phyloP scores from a whole-genome alignment of 2,329 filamentous ascomycete species.

The Dothidotthia symphoricarpi region DNA sequence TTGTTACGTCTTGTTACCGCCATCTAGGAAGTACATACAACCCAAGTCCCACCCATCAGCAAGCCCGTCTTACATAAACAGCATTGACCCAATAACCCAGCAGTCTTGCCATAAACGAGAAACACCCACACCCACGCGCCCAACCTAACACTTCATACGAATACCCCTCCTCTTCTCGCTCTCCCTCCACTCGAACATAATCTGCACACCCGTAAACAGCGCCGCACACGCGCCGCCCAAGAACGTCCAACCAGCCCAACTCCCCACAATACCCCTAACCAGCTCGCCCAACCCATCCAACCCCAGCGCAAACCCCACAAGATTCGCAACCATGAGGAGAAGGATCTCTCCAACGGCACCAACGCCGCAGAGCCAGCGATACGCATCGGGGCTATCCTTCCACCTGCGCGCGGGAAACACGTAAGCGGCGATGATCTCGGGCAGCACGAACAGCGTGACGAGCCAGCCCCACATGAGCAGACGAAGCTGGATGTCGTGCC shows the following conservation, averaged over 20 bases:
- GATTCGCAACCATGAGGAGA: conserved; percentile 94
- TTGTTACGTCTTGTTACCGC: too few relatives aligned
- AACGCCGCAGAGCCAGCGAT: conserved; percentile 75
- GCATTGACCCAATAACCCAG: too few relatives aligned
- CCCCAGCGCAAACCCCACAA: conserved; percentile 92
- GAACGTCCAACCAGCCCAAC: conserved; percentile 73
- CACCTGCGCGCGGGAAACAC: conserved; percentile 74
- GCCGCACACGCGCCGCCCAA: conserved; percentile 67
- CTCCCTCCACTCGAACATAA: conserved; percentile 96
- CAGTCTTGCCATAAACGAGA: too few relatives aligned
- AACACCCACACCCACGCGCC: too few relatives aligned
- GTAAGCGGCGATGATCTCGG: conserved; percentile 71
- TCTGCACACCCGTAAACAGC: conserved; percentile 80
- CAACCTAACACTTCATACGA: conserved; percentile 69
- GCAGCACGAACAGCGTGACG: conserved; percentile 87
- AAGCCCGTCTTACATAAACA: too few relatives aligned
- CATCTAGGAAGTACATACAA: too few relatives aligned
- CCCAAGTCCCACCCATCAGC: too few relatives aligned
- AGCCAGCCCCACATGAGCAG: conserved; percentile 97
- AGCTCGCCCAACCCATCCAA: conserved; percentile 81
- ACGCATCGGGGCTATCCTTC: conserved; percentile 66
- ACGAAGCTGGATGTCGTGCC: conserved; percentile 93
- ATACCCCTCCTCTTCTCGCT: conserved; percentile 79
- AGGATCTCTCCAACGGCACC: conserved; percentile 82
- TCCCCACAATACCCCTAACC: conserved; percentile 70